Percentiles rank a stretch among this genome's conserved stretches.
phyloP scores from a whole-genome alignment of 805 yeast genomes.

The Teunomyces tritomae region DNA sequence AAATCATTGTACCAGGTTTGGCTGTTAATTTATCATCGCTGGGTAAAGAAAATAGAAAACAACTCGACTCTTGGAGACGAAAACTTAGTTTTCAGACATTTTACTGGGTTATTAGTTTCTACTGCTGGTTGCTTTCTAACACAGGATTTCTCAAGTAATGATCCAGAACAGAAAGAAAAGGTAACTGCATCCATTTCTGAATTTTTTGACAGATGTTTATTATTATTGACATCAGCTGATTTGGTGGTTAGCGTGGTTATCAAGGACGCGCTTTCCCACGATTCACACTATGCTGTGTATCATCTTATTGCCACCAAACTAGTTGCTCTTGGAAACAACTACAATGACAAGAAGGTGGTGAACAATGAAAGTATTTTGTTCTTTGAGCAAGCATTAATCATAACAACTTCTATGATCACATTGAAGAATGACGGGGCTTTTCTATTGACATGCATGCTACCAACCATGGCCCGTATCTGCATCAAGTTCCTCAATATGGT shows the following conservation, averaged over 20 bases:
- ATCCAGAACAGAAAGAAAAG: constrained; percentile 22
- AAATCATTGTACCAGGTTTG: constrained; percentile 39
- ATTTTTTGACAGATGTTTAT: constrained; percentile 51
- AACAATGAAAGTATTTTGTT: constrained; percentile 34
- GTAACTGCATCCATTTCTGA: constrained; percentile 39
- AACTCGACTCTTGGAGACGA: constrained; percentile 31
- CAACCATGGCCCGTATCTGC: constrained; percentile 26
- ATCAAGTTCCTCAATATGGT: constrained; percentile 27
- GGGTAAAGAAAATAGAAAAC: constrained; percentile 37
- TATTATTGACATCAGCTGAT: constrained; percentile 47
- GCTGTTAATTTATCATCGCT: constrained; percentile 48
- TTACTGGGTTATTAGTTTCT: constrained; percentile 71
- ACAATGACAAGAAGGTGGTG: constrained; percentile 23
- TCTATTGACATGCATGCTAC: constrained; percentile 29
- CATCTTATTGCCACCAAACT: constrained; percentile 48
- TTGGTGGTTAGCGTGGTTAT: constrained; percentile 64
- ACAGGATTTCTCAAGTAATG: constrained; percentile 22
- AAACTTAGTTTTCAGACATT: constrained; percentile 57
- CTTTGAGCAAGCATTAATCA: constrained; percentile 49
- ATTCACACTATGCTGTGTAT: constrained; percentile 58
- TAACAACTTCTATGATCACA: constrained; percentile 40
- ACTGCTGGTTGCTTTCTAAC: constrained; percentile 60
- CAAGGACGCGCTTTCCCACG: constrained; percentile 66
- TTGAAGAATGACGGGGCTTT: constrained; percentile 36
- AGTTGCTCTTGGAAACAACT: constrained; percentile 32